Conservation (phyloP, 2,329 filamentous ascomycete genomes). For the Ophiocordyceps australis region DNA sequence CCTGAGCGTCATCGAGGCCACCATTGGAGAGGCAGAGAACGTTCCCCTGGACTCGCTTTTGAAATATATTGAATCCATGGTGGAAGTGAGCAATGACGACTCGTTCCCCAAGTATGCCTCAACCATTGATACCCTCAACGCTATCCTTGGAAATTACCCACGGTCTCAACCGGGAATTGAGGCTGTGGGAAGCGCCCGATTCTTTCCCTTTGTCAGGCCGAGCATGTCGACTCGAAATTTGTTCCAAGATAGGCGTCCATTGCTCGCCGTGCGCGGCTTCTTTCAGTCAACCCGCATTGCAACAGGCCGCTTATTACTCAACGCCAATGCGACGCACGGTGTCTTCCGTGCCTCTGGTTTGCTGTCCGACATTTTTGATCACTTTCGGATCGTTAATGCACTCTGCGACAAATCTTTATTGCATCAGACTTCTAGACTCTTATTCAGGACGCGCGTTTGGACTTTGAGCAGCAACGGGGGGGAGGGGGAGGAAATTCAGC, state of each 20-base stretch:
- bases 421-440: no score
- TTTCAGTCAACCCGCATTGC: constrained; percentile 35
- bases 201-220: constrained; percentile 22
- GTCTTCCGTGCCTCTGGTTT: constrained; percentile 25
- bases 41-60: constrained; percentile 20
- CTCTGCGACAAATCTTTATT: no score
- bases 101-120: constrained; percentile 29
- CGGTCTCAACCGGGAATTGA: constrained; percentile 14
- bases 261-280: constrained; percentile 30
- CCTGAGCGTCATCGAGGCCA: constrained; percentile 17
- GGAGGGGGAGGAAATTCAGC: no score
- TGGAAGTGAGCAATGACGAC: constrained; percentile 14
- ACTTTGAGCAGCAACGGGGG: no score
- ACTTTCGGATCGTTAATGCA: constrained; percentile 7
- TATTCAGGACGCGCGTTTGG: constrained; percentile 19
- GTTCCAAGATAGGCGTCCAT: constrained; percentile 9
- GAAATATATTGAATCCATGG: constrained; percentile 24
- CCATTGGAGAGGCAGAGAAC: constrained; percentile 19
- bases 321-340: constrained; percentile 34
- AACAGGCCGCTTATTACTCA: constrained; percentile 34
- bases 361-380: constrained; percentile 15
- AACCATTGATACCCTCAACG: constrained; percentile 29
- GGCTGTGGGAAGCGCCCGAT: constrained; percentile 26
- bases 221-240: constrained; percentile 10
- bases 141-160: constrained; percentile 27